phyloP scores from a whole-genome alignment of 331 rosid genomes.

The Ulmus americana region DNA sequence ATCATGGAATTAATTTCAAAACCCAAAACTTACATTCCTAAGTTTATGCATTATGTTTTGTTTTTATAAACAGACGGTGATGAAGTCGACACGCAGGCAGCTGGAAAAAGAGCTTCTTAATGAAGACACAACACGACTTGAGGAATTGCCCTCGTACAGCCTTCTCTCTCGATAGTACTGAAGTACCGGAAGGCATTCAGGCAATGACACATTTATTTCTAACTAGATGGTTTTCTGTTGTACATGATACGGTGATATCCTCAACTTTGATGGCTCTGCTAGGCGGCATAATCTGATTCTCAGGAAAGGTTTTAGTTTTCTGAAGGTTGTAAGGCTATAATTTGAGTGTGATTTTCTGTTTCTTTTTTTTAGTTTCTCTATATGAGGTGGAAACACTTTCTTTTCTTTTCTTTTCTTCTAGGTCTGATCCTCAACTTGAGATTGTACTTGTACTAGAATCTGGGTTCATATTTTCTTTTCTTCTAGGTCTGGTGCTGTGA shows the following conservation, averaged over 20 bases:
- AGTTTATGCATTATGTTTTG: conserved; percentile 7
- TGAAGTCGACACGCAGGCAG: conserved; percentile 89
- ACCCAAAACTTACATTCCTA: not conserved
- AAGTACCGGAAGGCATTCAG: conserved; percentile 16
- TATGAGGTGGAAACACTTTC: conserved; percentile 14
- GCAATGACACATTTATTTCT: conserved; percentile 21
- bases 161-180: conserved; percentile 62
- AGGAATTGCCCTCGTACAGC: conserved; percentile 80
- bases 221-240: conserved; percentile 37
- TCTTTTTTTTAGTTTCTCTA: conserved; percentile 26
- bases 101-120: conserved; percentile 89
- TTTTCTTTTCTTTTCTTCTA: too few species aligned
- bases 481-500: too few species aligned
- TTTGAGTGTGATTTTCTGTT: conserved; percentile 21
- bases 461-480: too few species aligned
- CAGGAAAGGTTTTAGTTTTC: conserved; percentile 25
- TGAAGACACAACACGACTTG: conserved; percentile 65
- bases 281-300: conserved; percentile 32
- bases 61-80: conserved; percentile 60
- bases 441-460: too few species aligned
- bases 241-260: conserved; percentile 39
- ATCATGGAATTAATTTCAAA: not conserved
- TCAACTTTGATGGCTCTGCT: conserved; percentile 25
- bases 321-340: conserved; percentile 28
- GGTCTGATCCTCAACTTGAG: too few species aligned